These are phyloP conservation scores for Heracleum sosnowskyi DNA, from an alignment of 129 eudicot genomes.

Conservation along the genomic window DNA sequence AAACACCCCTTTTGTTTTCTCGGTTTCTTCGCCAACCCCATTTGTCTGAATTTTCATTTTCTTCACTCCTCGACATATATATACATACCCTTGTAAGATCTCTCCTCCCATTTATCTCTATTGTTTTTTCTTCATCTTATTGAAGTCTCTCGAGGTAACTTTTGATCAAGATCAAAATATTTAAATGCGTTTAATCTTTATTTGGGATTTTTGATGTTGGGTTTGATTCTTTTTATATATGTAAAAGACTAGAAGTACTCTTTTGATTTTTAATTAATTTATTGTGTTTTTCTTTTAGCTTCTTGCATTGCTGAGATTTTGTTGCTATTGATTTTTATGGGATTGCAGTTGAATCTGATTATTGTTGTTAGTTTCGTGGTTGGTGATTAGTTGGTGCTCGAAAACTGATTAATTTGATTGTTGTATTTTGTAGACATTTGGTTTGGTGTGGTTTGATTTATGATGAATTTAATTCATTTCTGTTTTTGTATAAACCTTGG, in stretches of 20 bases:
- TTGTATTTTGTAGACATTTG: background rate
- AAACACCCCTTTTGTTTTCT: constrained; percentile 12
- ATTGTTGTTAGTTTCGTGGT: background rate
- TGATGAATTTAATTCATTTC: background rate
- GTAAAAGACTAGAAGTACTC: background rate
- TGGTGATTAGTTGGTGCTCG: background rate
- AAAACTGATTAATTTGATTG: background rate
- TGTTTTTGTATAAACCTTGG: background rate
- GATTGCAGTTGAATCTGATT: background rate
- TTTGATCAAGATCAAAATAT: background rate
- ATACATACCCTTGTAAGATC: constrained; percentile 31
- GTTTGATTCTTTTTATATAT: background rate
- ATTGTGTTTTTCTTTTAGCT: background rate
- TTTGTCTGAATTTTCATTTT: constrained; percentile 9
- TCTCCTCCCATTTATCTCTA: background rate
- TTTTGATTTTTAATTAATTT: background rate
- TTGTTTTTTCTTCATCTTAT: background rate
- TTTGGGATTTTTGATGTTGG: background rate
- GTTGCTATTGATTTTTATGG: background rate
- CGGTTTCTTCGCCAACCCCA: constrained; percentile 36
- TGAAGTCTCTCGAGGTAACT: background rate
- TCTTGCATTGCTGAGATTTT: background rate
- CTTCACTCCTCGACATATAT: background rate
- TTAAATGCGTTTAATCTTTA: background rate
- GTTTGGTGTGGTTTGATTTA: background rate